Base-by-base conservation (phyloP, 2,329 filamentous ascomycete genomes). In the Ceratocystis lukuohia region DNA sequence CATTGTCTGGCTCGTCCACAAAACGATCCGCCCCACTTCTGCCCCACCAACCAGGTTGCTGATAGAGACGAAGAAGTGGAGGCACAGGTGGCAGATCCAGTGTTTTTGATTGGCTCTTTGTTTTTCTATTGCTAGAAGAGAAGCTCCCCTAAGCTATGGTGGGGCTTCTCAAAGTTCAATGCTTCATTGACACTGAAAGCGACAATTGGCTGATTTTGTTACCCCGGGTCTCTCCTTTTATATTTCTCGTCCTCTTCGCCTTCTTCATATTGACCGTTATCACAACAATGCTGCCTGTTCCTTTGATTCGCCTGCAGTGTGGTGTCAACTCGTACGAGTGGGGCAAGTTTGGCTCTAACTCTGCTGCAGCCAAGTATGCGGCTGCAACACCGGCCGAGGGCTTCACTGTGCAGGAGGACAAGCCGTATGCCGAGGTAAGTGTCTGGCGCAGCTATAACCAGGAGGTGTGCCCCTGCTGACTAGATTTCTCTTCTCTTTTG, bases 251-350 rank as follows among this genome's bases (percentile, higher is more conserved):
- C 46, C 5, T n/a, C 5, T 6, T n/a, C 46, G 8, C 33, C 57
- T 28, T 57, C 10, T 44, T 5, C 50, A n/a, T 65, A 62, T 57
- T 59, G 25, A 59, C 28, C 7, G 67, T 8, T 53, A 25, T 46
- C 28, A 44, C 65, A 48, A 69, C 48, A 65, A 74, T 64, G 30
- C 80, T 92, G 82, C 88, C 88, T 74, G 84, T 94, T 69, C 92
- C 93, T 72, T 79, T 97, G 65, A 82, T 96, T 74, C 86, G 91
- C 71, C 85, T 97, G 70, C 86, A 89, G 76, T 92, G 89, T 79
- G 94, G 93, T 73, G 91, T 96, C 74, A 97, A 97, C 77, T 96
- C 92, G 76, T 99, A 99, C 75, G 94, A 96, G 79, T 99, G 94
- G 94, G 94, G 93, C 70, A 99, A 99, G 81, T 83, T 91, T 73